These are phyloP conservation scores for Halteria grandinella DNA, from an alignment of 73 alveolate species.

Conservation along the genomic window DNA sequence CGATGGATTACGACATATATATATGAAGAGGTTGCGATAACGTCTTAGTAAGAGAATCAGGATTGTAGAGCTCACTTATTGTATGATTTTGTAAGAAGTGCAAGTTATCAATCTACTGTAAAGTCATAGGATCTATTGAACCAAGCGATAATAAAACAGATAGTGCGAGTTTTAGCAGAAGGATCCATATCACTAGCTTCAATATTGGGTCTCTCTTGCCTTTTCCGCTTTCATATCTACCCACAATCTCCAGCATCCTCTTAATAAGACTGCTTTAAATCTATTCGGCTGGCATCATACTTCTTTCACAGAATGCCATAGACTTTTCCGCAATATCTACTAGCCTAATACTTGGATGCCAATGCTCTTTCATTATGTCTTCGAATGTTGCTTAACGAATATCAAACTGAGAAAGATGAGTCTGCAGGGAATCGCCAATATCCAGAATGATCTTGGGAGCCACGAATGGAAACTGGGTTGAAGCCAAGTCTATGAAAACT, in stretches of 20 bases:
- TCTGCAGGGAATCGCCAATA: not conserved
- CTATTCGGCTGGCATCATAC: not conserved
- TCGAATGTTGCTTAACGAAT: not conserved
- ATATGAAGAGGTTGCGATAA: not conserved
- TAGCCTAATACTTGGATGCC: constrained; percentile 39
- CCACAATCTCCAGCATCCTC: not conserved
- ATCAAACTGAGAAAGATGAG: not conserved
- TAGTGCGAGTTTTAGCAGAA: not conserved
- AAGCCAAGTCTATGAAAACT: constrained; percentile 5
- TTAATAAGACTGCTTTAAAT: not conserved
- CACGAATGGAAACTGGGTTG: constrained; percentile 24
- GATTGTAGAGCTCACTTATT: not conserved
- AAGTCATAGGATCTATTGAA: no score
- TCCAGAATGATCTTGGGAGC: constrained; percentile 4
- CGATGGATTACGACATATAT: not conserved
- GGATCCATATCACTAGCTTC: not conserved
- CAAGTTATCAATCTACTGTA: no score
- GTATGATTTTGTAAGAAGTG: no score
- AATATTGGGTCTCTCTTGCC: no score
- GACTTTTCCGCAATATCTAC: constrained; percentile 42
- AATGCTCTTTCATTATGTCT: constrained; percentile 34
- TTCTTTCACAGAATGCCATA: not conserved
- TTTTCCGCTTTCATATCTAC: not conserved
- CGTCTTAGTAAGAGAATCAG: not conserved
- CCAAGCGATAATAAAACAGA: no score